phyloP scores from a whole-genome alignment of 208 protist species.

The Porcisia hertigi region DNA sequence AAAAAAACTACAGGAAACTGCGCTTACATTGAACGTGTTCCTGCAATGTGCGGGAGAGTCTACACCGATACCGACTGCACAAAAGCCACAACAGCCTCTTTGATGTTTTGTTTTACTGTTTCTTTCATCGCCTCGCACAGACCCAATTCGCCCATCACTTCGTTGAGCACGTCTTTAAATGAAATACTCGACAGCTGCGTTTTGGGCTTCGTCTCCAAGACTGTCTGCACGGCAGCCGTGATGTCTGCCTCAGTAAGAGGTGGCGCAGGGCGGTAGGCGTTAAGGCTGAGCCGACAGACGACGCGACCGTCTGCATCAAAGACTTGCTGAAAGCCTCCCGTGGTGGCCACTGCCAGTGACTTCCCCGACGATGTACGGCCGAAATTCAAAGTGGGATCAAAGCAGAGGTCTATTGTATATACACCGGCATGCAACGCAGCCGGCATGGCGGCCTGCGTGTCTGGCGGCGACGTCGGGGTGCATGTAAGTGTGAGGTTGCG shows the following conservation, averaged over 20 bases:
- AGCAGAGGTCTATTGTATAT: constrained; percentile 36
- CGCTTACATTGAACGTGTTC: not conserved
- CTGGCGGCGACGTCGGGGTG: not conserved
- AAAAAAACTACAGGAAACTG: no score
- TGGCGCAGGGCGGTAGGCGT: constrained; percentile 47
- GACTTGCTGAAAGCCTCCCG: constrained; percentile 50
- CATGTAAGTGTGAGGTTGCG: constrained; percentile 39
- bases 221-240: constrained; percentile 32
- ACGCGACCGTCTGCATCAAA: constrained; percentile 26
- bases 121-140: constrained; percentile 34
- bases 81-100: constrained; percentile 26
- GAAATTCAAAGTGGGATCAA: constrained; percentile 59
- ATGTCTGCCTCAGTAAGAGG: constrained; percentile 36
- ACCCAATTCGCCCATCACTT: constrained; percentile 41
- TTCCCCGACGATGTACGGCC: constrained; percentile 57
- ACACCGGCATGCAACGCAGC: not conserved
- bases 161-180: constrained; percentile 48
- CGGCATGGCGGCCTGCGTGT: not conserved
- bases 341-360: constrained; percentile 56
- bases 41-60: no score
- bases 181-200: constrained; percentile 34
- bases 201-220: constrained; percentile 21
- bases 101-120: constrained; percentile 31
- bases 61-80: not conserved
- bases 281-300: constrained; percentile 54